Percentiles rank a stretch among this genome's conserved stretches.
Conservation (phyloP, 495 filamentous ascomycete genomes). For the Trichoderma virens region DNA sequence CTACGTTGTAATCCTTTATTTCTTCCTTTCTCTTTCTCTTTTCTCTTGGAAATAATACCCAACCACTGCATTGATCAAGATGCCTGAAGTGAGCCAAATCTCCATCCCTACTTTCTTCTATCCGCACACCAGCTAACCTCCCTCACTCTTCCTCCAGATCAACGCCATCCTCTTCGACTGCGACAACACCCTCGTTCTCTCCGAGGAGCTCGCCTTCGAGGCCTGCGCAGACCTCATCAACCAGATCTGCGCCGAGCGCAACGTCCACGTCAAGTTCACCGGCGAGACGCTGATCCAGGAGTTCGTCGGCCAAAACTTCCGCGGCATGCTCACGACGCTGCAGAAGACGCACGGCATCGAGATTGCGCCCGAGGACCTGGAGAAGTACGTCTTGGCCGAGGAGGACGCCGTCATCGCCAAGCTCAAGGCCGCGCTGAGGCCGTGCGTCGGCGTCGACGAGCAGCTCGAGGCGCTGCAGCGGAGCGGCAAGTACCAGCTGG, state of each 20-base stretch:
- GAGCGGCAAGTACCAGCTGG: conserved; percentile 61
- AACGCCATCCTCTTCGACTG: conserved; percentile 78
- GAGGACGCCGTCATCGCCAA: conserved; percentile 79
- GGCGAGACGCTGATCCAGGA: conserved; percentile 70
- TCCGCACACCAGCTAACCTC: neutral
- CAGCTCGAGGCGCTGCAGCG: conserved; percentile 58
- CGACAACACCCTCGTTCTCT: conserved; percentile 95
- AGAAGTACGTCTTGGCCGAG: conserved; percentile 70
- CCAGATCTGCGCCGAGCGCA: conserved; percentile 66
- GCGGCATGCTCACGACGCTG: conserved; percentile 69
- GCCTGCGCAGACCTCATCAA: conserved; percentile 90
- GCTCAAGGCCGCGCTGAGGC: conserved; percentile 58
- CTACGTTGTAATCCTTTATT: neutral
- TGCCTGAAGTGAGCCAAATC: conserved; percentile 13
- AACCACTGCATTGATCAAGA: neutral
- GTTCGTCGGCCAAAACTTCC: conserved; percentile 96
- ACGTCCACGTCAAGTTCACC: conserved; percentile 60
- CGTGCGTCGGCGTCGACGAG: conserved; percentile 66
- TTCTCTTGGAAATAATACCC: neutral
- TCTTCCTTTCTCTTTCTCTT: neutral
- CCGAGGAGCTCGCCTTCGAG: conserved; percentile 87
- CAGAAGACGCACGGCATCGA: conserved; percentile 70
- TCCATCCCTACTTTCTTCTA: neutral
- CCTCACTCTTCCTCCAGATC: conserved; percentile 17
- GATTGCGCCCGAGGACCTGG: conserved; percentile 58